Conservation (phyloP, 495 filamentous ascomycete species). For the Chaetomium cochliodes region DNA sequence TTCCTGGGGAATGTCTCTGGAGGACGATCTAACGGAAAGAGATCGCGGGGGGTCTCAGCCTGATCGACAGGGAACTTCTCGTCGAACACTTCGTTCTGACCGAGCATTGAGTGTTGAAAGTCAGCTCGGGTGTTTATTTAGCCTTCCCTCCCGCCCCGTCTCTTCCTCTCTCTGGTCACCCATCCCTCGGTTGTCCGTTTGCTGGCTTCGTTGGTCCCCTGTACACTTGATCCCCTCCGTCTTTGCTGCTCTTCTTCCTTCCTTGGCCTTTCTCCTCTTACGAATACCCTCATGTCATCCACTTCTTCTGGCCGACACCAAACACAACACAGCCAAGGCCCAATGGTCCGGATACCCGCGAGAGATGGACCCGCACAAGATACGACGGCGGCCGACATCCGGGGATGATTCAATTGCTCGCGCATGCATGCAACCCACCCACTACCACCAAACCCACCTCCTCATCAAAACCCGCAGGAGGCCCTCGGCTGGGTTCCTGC, state of each 20-base stretch:
- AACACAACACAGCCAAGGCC: background rate
- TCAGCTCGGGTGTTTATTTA: background rate
- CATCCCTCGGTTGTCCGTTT: background rate
- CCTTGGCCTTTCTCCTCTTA: background rate
- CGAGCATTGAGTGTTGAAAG: too few relatives aligned
- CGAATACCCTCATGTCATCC: too few relatives aligned
- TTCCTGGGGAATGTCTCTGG: background rate
- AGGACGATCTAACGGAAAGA: background rate
- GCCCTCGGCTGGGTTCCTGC: conserved; percentile 1
- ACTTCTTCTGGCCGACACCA: background rate
- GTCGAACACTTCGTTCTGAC: too few relatives aligned
- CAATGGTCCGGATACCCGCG: background rate
- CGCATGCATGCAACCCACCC: background rate
- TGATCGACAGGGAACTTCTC: too few relatives aligned
- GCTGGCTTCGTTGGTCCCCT: background rate
- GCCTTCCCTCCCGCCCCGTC: background rate
- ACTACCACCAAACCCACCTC: too few relatives aligned
- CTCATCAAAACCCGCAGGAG: background rate
- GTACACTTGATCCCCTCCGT: too few relatives aligned
- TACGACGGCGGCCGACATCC: background rate
- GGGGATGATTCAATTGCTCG: background rate
- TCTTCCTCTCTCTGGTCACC: background rate
- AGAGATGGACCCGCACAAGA: background rate
- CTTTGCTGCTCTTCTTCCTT: background rate
- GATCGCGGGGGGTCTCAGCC: background rate